Conservation (phyloP, 331 rosid genomes). For the Rosa hybrid region DNA sequence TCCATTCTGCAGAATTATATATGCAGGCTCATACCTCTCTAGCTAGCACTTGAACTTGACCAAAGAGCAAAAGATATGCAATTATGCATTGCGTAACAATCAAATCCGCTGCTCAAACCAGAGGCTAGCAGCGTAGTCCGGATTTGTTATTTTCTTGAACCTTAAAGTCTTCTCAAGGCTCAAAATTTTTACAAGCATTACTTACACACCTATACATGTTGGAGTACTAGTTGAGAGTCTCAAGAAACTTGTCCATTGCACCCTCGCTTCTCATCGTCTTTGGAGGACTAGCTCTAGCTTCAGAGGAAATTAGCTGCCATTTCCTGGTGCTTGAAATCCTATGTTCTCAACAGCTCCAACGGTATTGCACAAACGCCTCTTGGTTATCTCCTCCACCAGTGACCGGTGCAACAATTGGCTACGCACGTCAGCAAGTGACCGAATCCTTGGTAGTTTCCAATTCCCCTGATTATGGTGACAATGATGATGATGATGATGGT, state of each 20-base stretch:
- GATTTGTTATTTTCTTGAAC: constrained; percentile 13
- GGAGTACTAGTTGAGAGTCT: background rate
- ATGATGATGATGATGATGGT: background rate
- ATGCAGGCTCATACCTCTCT: background rate
- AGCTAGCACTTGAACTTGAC: background rate
- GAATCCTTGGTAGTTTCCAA: constrained; percentile 34
- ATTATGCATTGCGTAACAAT: background rate
- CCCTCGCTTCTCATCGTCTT: background rate
- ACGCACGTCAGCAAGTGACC: constrained; percentile 53
- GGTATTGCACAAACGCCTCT: constrained; percentile 59
- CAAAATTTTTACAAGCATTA: background rate
- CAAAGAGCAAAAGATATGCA: background rate
- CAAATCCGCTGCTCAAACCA: background rate
- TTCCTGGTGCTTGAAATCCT: constrained; percentile 54
- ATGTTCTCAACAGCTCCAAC: constrained; percentile 66
- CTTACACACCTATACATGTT: background rate
- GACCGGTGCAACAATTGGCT: constrained; percentile 59
- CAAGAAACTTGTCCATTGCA: background rate
- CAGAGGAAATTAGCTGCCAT: background rate
- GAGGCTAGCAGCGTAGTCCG: background rate
- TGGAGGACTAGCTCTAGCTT: constrained; percentile 6
- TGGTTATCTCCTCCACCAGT: constrained; percentile 54
- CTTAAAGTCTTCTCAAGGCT: background rate
- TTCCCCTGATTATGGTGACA: constrained; percentile 13
- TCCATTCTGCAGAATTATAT: background rate